These are phyloP conservation scores for Diutina sp. DNA, from an alignment of 1,139 yeast species.

Conservation along the genomic window DNA sequence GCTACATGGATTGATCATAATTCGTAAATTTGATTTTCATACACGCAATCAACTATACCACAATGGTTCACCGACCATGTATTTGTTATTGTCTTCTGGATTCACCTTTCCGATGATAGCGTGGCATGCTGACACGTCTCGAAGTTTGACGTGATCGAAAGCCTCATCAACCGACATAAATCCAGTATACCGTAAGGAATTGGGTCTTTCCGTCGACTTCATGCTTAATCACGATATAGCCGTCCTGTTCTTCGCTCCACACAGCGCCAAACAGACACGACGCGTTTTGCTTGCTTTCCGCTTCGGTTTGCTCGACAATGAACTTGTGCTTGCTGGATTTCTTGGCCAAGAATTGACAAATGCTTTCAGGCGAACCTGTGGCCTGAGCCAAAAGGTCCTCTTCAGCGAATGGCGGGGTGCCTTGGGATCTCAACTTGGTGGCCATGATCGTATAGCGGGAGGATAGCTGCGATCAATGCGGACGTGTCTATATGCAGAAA, in stretches of 20 bases:
- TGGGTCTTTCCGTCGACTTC: constrained; percentile 1
- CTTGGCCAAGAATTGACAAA: neutral
- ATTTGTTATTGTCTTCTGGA: too few relatives aligned
- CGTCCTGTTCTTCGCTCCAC: constrained; percentile 20
- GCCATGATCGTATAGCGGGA: neutral
- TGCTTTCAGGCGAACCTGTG: neutral
- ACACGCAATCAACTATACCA: too few relatives aligned
- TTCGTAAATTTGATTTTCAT: too few relatives aligned
- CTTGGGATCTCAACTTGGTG: neutral
- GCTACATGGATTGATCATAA: too few relatives aligned
- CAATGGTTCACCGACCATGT: too few relatives aligned
- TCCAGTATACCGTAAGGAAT: constrained; percentile 7
- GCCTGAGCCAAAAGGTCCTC: neutral
- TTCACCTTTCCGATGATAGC: too few relatives aligned
- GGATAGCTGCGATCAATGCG: constrained; percentile 4
- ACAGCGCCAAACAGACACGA: constrained; percentile 19
- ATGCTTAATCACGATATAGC: neutral
- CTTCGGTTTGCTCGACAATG: constrained; percentile 7
- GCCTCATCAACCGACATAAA: constrained; percentile 3
- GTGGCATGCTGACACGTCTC: too few relatives aligned
- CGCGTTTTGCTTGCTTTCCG: constrained; percentile 6
- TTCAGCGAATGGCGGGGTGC: neutral
- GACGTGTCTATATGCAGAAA: neutral
- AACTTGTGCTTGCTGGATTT: constrained; percentile 8
- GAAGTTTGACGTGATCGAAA: too few relatives aligned